Conservation (phyloP, 768 basidiomycete genomes). For the Suillus subluteus region DNA sequence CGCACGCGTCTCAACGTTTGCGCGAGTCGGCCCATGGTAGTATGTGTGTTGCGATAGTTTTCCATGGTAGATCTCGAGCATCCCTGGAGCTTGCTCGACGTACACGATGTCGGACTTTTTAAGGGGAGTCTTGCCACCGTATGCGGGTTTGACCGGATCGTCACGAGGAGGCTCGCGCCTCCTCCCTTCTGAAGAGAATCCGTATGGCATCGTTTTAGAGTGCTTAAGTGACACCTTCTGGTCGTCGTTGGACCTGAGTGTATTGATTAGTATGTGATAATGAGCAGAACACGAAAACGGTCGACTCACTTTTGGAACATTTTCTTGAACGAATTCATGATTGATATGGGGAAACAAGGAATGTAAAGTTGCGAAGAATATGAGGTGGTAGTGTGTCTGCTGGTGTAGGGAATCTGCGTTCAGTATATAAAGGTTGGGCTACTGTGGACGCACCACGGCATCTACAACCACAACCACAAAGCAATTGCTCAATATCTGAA, state of each 20-base stretch:
- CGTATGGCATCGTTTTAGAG: background rate
- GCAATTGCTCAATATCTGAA: background rate
- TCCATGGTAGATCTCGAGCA: slow-evolving; percentile 7
- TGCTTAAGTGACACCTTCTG: background rate
- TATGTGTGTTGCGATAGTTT: background rate
- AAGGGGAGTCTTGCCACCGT: slow-evolving; percentile 18
- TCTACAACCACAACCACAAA: background rate
- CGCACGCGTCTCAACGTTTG: slow-evolving; percentile 1
- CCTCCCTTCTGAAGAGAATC: slow-evolving; percentile 9
- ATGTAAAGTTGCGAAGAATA: background rate
- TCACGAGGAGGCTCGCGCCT: background rate
- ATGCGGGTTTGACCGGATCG: slow-evolving; percentile 10
- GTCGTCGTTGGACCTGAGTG: background rate
- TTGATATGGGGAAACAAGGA: background rate
- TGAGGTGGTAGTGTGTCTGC: background rate
- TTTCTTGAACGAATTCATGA: background rate
- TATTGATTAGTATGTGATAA: background rate
- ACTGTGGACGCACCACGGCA: background rate
- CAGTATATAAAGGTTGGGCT: background rate
- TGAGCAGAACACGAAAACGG: background rate
- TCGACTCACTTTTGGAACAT: background rate
- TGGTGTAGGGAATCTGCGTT: background rate
- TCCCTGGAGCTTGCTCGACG: slow-evolving; percentile 5
- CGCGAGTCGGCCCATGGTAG: background rate
- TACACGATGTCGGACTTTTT: slow-evolving; percentile 6